Base-by-base conservation (phyloP, 495 filamentous ascomycete species). In the Penicillium steckii region DNA sequence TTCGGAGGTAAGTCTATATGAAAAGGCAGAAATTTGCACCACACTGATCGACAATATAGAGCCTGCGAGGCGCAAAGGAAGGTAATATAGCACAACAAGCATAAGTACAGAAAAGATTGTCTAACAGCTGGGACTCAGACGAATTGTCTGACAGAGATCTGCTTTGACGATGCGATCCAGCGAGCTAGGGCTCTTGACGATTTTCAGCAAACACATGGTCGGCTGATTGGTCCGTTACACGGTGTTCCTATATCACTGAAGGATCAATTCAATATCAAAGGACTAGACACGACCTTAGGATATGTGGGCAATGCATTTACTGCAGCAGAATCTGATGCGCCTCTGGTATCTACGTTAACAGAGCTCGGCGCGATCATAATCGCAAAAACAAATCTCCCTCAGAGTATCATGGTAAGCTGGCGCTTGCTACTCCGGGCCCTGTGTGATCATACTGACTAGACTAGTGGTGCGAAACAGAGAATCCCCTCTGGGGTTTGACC, bases 181-280 rank as follows among this genome's bases (percentile, higher is more conserved):
- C 75, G 81, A 17, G 86, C 85, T 4, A 68, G 62, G 15, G 57
- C 70, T 9, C 74, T 88, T 12, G 87, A 89, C 59, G 57, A 50
- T 17, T 70, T 74, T 26, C 72, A 80, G 25, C 49, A 63, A 6
- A 52, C 61, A 26, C 76, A 75, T 0, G 73, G 75, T 0, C 66
- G 73, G 42, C 59, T 76, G 0, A 62, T 78, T 33, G 86, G 86
- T 0, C 81, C 83, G 0, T 69, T 90, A 3, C 85, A 89, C 56
- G 85, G 86, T 2, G 69, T 89, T 8, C 85, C 85, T 0, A 69
- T 89, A 32, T 76, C 72, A 1, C 46, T 87, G 8, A 86, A 90
- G 58, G 86, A 89, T 51, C 77, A 82, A 23, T 88, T 89, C 65
- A 77, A 85, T 40, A 64, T 89, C 45, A 75, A 75, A 52, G 83